Evolutionary conservation across 1,284 basidiomycete genomes (phyloP), one percentile per base, ranked within the genome.

Genomic region (Lentinula novae-zelandiae): DNA sequence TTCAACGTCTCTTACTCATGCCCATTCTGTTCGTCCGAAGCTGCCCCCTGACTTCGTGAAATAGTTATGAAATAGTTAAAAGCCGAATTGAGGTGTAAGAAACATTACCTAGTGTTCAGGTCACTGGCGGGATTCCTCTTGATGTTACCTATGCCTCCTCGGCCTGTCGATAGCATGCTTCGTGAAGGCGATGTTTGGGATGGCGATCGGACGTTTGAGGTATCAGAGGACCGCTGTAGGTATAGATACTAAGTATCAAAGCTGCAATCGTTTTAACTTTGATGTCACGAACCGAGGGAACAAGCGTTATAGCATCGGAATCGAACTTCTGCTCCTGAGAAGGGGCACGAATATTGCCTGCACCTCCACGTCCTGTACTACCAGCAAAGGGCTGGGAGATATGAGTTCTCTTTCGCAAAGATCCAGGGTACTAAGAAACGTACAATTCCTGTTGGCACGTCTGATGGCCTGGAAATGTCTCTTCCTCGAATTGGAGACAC

Each of bases 81-180:
- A 22, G 5, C 6, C 34, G 8, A 50, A 27, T 27, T 27, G 27
- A n/a, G 17, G 9, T 46, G 17, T 20, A 22, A 13, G 20, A 46
- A 51, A 17, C 36, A 27, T 52, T 20, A 58, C 57, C 39, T 58
- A 42, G 36, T n/a, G 13, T 27, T 51, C 15, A 50, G 34, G 12
- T 51, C 57, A 13, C 36, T 39, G 10, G 27, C 22, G 13, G 49
- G 38, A 22, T 52, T 52, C 13, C 31, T 50, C 40, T 52, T 58
- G 57, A 58, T 58, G 36, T 58, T 58, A 2, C 57, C 57, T 42
- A 52, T 52, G 7, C 57, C 57, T 52, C 57, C 57, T 58, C 57
- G 36, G n/a, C 57, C 57, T 27, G 57, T 58, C 13, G 57, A 58
- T 44, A 42, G 31, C 31, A 52, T 33, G 15, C 31, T 42, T 17